Base-by-base conservation (phyloP, 2,329 filamentous ascomycete species). In the Scorias spongiosa region DNA sequence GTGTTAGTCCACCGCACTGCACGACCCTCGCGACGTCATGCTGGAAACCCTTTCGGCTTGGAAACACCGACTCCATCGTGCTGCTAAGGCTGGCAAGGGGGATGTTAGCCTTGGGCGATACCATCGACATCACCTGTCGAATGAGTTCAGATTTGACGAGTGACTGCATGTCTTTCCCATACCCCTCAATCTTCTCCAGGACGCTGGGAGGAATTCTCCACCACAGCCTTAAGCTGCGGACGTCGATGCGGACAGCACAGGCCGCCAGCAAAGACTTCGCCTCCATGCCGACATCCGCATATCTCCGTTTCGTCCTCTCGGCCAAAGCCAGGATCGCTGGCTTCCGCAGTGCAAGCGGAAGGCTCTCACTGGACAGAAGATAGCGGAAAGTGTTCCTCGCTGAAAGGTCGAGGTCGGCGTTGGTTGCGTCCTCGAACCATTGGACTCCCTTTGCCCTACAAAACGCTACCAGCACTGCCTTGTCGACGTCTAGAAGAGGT, bases 401-500 rank as follows among this genome's bases (percentile, higher is more conserved):
- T 0, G 91, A 94, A 46, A 93, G 64, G 0, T 80, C 86, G 8
- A 69, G 72, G 54, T 95, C 82, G 12, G 69, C 62, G 56, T 98
- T 98, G 1, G 88, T 95, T 37, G 69, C 66, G 58, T 98, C 91
- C 58, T 91, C 84, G 49, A 86, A 84, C 82, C 85, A 96, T 1
- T 66, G 64, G 9, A 93, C 65, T 0, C 69, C 63, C 50, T 79
- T 72, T n/a, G 72, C 67, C 48, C 79, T 61, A 56, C 89, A 95
- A 0, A 84, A 87, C 1, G 77, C 75, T 38, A 81, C 70, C n/a
- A 95, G 69, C 30, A 80, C 69, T 42, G 76, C 70, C 63, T 96
- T 93, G 47, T 71, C 66, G 56, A 88, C 86, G 8, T 60, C 59
- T 7, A 93, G 65, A 40, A 91, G 63, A 2, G 85, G 85, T 7